Conservation (phyloP, 352 stramenopile species). For the Phytophthora pistaciae region DNA sequence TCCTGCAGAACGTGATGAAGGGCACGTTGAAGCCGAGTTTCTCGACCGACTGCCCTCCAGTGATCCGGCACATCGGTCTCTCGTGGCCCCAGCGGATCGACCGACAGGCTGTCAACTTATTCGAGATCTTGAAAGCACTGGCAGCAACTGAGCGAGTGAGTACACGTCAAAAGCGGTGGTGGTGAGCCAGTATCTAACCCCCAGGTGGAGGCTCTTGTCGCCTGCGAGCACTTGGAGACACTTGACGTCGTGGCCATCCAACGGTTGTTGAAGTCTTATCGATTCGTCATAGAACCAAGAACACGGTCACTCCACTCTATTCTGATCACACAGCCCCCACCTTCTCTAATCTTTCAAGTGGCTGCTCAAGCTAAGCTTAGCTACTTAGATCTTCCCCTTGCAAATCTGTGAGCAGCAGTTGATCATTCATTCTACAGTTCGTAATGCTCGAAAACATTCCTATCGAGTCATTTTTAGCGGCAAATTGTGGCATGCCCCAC, state of each 20-base stretch:
- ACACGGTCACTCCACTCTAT: background rate
- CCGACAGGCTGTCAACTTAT: slow-evolving; percentile 22
- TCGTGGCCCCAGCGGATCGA: slow-evolving; percentile 31
- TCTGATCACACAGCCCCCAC: background rate
- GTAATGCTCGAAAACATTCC: background rate
- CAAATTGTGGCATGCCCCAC: background rate
- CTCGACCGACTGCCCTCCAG: slow-evolving; percentile 36
- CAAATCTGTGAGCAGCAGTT: background rate
- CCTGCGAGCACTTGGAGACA: too few relatives aligned
- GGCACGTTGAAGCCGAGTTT: slow-evolving; percentile 50
- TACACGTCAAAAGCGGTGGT: too few relatives aligned
- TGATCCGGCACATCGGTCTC: slow-evolving; percentile 21
- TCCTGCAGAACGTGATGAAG: slow-evolving; percentile 47
- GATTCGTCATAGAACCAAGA: background rate
- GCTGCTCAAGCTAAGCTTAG: background rate
- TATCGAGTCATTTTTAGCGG: background rate
- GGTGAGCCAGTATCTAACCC: too few relatives aligned
- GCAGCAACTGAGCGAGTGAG: too few relatives aligned
- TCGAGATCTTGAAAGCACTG: background rate
- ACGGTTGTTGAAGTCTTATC: background rate
- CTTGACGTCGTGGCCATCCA: background rate
- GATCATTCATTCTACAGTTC: background rate
- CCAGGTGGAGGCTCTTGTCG: too few relatives aligned
- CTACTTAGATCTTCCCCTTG: background rate
- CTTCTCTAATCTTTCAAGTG: background rate